Percentiles rank a stretch among this genome's conserved stretches.
Conservation (phyloP, 805 yeast species). For the Candida palmyrensis region DNA sequence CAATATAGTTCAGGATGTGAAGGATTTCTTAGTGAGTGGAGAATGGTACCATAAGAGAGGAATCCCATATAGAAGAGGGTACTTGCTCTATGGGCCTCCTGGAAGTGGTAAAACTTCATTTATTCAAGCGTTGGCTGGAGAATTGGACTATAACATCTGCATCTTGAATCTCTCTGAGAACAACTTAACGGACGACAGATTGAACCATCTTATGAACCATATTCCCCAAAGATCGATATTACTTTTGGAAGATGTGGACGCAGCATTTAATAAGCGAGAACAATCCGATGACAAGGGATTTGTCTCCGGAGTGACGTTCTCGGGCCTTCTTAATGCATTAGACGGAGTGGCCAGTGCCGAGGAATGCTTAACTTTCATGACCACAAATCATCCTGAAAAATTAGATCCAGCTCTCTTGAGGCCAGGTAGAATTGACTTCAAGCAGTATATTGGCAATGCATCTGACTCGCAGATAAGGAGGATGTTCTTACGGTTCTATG, state of each 20-base stretch:
- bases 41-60: slow-evolving; percentile 94
- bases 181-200: slow-evolving; percentile 88
- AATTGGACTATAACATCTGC: slow-evolving; percentile 91
- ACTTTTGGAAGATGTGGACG: slow-evolving; percentile 89
- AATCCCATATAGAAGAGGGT: slow-evolving; percentile 96
- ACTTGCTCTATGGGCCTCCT: slow-evolving; percentile 92
- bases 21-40: slow-evolving; percentile 74
- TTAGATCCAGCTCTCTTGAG: slow-evolving; percentile 89
- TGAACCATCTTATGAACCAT: slow-evolving; percentile 94
- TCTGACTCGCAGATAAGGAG: slow-evolving; percentile 67
- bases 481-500: slow-evolving; percentile 89
- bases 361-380: slow-evolving; percentile 95
- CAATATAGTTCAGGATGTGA: slow-evolving; percentile 61
- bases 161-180: slow-evolving; percentile 86
- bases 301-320: slow-evolving; percentile 86
- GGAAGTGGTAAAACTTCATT: slow-evolving; percentile 96
- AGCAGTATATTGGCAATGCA: slow-evolving; percentile 83
- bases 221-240: slow-evolving; percentile 86
- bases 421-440: slow-evolving; percentile 91
- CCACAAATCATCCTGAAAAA: slow-evolving; percentile 94
- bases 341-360: slow-evolving; percentile 98
- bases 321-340: slow-evolving; percentile 87
- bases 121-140: slow-evolving; percentile 96
- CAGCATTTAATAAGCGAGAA: slow-evolving; percentile 73
- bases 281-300: slow-evolving; percentile 76